Conservation (phyloP, 108 stramenopile species). For the Fragilaria crotonensis region DNA sequence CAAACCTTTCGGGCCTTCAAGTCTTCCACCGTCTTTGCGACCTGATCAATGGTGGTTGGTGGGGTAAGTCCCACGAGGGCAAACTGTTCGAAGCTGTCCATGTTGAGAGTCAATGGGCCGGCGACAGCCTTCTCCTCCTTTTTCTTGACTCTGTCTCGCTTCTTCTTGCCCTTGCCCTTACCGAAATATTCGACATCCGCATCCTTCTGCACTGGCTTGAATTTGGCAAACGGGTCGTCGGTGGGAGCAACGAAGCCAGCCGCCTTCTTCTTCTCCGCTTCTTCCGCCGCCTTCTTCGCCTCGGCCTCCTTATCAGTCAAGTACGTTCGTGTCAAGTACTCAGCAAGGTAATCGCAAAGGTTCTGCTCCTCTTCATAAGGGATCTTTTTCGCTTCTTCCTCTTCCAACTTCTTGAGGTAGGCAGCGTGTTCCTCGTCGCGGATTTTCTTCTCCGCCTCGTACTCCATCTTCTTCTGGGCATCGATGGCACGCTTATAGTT, state of each 20-base stretch:
- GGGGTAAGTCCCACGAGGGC: slow-evolving; percentile 65
- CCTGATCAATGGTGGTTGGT: slow-evolving; percentile 70
- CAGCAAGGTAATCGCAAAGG: slow-evolving; percentile 90
- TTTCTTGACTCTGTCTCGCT: slow-evolving; percentile 48
- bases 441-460: slow-evolving; percentile 79
- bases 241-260: slow-evolving; percentile 58
- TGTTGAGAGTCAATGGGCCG: slow-evolving; percentile 64
- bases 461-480: slow-evolving; percentile 77
- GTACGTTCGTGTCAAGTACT: slow-evolving; percentile 77
- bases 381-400: slow-evolving; percentile 91
- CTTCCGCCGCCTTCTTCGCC: slow-evolving; percentile 24
- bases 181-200: slow-evolving; percentile 58
- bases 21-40: slow-evolving; percentile 74
- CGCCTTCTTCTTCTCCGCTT: slow-evolving; percentile 40
- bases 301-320: slow-evolving; percentile 27
- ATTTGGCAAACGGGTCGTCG: slow-evolving; percentile 83
- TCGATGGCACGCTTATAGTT: slow-evolving; percentile 66
- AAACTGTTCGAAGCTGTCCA: slow-evolving; percentile 87
- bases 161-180: slow-evolving; percentile 80
- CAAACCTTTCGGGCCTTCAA: slow-evolving; percentile 87
- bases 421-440: slow-evolving; percentile 82
- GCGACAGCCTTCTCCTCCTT: slow-evolving; percentile 32
- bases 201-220: slow-evolving; percentile 63
- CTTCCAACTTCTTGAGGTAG: slow-evolving; percentile 81
- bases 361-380: slow-evolving; percentile 95